phyloP scores from a whole-genome alignment of 371 early-diverging fungal genomes.

The Mucor irregularis region DNA sequence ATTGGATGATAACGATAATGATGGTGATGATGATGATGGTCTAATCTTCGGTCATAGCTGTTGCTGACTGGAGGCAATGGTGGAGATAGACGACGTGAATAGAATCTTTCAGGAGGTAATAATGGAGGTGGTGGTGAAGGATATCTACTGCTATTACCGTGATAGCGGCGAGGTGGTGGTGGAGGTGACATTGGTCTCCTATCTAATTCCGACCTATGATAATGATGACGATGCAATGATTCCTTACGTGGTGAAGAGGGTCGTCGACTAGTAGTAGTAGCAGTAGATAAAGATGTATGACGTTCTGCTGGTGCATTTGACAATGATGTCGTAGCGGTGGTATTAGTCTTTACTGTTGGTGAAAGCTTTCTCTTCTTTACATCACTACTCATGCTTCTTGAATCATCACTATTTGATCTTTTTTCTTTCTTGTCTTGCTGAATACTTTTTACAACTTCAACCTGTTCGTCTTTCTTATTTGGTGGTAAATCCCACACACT shows the following conservation, averaged over 20 bases:
- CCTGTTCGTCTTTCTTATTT: background rate
- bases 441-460: background rate
- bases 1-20: background rate
- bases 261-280: background rate
- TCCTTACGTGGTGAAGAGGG: background rate
- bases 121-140: background rate
- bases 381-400: too few species aligned
- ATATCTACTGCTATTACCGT: background rate
- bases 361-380: too few species aligned
- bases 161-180: background rate
- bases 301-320: too few species aligned
- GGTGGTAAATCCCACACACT: constrained; percentile 19
- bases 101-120: background rate
- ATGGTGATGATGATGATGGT: background rate
- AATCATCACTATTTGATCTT: background rate
- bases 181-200: background rate
- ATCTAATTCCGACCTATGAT: background rate
- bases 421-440: background rate
- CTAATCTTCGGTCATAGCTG: background rate
- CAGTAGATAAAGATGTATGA: too few species aligned
- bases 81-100: background rate
- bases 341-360: too few species aligned
- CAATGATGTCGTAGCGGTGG: too few species aligned
- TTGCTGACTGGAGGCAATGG: too few species aligned
- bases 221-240: too few species aligned